Evolutionary conservation across 441 rosid genomes (phyloP).

Genomic region (Adansonia gregorii): DNA sequence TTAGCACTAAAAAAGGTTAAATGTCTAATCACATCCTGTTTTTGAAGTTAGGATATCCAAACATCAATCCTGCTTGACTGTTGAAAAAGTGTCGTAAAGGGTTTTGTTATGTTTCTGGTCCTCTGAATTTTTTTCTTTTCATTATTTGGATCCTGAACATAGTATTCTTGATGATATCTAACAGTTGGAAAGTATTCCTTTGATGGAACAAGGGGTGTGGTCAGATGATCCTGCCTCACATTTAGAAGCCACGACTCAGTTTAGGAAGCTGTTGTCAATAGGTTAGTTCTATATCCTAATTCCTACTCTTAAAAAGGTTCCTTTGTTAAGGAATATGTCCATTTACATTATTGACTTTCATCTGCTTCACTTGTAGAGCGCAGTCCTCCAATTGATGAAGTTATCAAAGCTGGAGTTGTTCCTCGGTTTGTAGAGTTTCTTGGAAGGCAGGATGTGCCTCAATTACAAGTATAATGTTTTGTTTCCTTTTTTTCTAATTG

Average conservation of each 20-base stretch:
- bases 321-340: background rate
- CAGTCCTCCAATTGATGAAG: slow-evolving; percentile 79
- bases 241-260: slow-evolving; percentile 66
- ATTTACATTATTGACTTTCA: slow-evolving; percentile 12
- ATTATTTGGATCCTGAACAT: slow-evolving; percentile 12
- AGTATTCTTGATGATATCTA: slow-evolving; percentile 33
- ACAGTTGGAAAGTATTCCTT: slow-evolving; percentile 66
- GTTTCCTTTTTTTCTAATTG: slow-evolving; percentile 17
- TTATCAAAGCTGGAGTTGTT: slow-evolving; percentile 66
- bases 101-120: background rate
- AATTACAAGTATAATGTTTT: slow-evolving; percentile 51
- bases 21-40: background rate
- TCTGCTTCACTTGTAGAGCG: slow-evolving; percentile 50
- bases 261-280: slow-evolving; percentile 67
- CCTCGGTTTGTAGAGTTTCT: slow-evolving; percentile 78
- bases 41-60: background rate
- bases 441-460: slow-evolving; percentile 62
- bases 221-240: slow-evolving; percentile 36
- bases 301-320: background rate
- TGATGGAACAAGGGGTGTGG: slow-evolving; percentile 69
- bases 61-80: background rate
- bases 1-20: background rate
- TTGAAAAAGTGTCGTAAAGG: background rate
- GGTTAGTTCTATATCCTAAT: slow-evolving; percentile 39
- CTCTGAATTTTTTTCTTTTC: background rate